These are phyloP conservation scores for Microcera coccophila DNA, from an alignment of 2,329 filamentous ascomycete genomes.

Conservation along the genomic window DNA sequence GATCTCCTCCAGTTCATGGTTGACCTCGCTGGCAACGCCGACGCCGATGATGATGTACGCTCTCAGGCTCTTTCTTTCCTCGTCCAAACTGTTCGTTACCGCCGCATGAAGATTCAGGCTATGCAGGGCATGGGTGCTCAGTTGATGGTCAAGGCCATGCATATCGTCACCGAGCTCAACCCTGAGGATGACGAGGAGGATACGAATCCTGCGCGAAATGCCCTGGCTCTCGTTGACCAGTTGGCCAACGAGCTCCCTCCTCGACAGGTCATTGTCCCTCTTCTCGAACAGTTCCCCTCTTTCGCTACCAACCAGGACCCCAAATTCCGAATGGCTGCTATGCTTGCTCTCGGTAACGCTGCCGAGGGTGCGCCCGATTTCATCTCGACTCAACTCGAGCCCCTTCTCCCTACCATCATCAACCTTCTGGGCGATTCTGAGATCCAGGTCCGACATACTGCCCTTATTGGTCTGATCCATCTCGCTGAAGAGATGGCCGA, in stretches of 20 bases:
- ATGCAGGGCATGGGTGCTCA: conserved; percentile 79
- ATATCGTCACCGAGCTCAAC: conserved; percentile 86
- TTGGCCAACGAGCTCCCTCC: conserved; percentile 85
- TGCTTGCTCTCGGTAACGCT: conserved; percentile 86
- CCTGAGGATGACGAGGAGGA: conserved; percentile 76
- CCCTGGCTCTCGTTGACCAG: conserved; percentile 83
- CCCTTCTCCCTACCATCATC: conserved; percentile 80
- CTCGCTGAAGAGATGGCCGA: conserved; percentile 91
- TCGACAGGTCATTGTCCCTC: conserved; percentile 87
- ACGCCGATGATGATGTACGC: conserved; percentile 78
- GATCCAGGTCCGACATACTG: conserved; percentile 77
- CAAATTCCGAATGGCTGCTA: conserved; percentile 81
- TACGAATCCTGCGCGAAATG: conserved; percentile 73
- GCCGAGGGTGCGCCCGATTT: conserved; percentile 97
- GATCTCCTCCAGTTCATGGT: conserved; percentile 94
- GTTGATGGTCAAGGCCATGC: conserved; percentile 80
- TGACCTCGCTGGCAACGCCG: conserved; percentile 71
- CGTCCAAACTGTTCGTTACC: conserved; percentile 85
- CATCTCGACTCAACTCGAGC: conserved; percentile 84
- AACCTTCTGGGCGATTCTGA: conserved; percentile 81
- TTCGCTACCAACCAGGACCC: conserved; percentile 74
- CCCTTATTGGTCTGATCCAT: conserved; percentile 81
- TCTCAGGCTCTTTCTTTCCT: conserved; percentile 91
- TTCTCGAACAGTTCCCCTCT: conserved; percentile 78
- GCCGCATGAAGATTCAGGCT: conserved; percentile 91